These are phyloP conservation scores for Globisporangium orthogonon DNA, from an alignment of 352 stramenopile species.

Conservation along the genomic window DNA sequence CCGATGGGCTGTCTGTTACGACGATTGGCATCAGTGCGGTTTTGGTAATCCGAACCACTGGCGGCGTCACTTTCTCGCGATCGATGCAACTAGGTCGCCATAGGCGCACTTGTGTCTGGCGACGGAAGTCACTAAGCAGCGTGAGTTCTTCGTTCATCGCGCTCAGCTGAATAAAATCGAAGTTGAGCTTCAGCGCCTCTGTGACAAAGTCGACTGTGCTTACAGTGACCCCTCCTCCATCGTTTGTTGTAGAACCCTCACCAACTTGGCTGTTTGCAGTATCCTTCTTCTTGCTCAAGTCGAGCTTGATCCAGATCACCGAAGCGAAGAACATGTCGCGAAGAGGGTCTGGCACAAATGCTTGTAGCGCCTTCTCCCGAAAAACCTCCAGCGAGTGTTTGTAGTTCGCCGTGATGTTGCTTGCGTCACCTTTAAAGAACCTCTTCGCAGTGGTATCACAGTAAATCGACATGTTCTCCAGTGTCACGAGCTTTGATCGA, in stretches of 20 bases:
- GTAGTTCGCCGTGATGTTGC: not conserved
- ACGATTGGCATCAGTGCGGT: conserved; percentile 35
- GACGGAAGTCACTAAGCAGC: conserved; percentile 26
- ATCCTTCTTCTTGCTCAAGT: conserved; percentile 22
- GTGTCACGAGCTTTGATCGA: conserved; percentile 49
- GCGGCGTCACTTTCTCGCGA: conserved; percentile 26
- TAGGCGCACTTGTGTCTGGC: conserved; percentile 21
- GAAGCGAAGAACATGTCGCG: conserved; percentile 45
- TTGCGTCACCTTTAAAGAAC: conserved; percentile 12
- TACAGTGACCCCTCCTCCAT: conserved; percentile 7
- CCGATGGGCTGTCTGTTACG: conserved; percentile 4
- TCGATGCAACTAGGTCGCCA: conserved; percentile 52
- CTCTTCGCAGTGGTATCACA: conserved; percentile 40
- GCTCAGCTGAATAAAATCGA: conserved; percentile 51
- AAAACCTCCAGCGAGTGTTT: conserved; percentile 22
- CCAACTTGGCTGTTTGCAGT: not conserved
- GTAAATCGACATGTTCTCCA: conserved; percentile 60
- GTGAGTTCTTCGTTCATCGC: conserved; percentile 40
- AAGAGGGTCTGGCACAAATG: conserved; percentile 21
- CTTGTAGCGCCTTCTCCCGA: conserved; percentile 23
- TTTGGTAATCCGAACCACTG: conserved; percentile 22
- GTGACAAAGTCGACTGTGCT: conserved; percentile 50
- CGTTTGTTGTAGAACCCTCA: not conserved
- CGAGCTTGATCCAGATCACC: conserved; percentile 58
- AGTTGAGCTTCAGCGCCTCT: conserved; percentile 43